Evolutionary conservation across 352 stramenopile genomes (phyloP).

Genomic region (Phytopythium delawarense): DNA sequence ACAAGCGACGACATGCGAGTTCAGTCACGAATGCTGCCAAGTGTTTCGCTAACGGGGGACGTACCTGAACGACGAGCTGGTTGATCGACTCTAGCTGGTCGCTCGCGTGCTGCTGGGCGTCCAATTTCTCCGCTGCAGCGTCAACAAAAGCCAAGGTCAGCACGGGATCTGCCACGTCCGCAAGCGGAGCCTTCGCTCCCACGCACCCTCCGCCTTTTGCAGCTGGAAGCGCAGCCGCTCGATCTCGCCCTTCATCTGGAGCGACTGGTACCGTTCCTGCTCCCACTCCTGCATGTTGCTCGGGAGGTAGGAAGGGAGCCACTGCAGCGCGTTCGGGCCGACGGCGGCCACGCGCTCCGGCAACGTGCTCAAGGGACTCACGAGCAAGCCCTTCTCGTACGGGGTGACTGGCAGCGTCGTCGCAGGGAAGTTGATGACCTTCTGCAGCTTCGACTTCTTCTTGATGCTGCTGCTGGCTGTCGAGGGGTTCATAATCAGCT

Average conservation of each 20-base stretch:
- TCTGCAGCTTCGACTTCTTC: conserved; percentile 45
- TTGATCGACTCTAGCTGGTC: conserved; percentile 84
- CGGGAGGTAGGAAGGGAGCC: conserved; percentile 65
- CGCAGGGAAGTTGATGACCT: conserved; percentile 67
- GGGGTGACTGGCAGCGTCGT: conserved; percentile 58
- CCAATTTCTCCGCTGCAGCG: conserved; percentile 55
- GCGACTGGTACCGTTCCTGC: conserved; percentile 57
- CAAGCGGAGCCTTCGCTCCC: neutral
- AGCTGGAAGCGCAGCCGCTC: conserved; percentile 72
- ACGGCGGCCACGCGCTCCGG: conserved; percentile 64
- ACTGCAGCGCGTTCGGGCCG: conserved; percentile 61
- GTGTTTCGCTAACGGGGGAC: neutral
- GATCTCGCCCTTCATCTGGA: conserved; percentile 81
- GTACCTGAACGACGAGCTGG: conserved; percentile 68
- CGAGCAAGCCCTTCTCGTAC: conserved; percentile 55
- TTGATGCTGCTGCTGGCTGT: conserved; percentile 9
- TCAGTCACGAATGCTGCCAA: neutral
- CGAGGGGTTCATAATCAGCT: conserved; percentile 46
- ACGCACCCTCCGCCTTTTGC: conserved; percentile 59
- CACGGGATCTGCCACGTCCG: neutral
- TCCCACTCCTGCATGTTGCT: conserved; percentile 77
- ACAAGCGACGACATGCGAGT: neutral
- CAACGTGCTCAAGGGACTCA: conserved; percentile 70
- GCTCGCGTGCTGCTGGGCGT: conserved; percentile 68
- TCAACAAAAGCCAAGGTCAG: neutral